These are phyloP conservation scores for Gossypium anomalum DNA, from an alignment of 345 rosid species.

Conservation along the genomic window DNA sequence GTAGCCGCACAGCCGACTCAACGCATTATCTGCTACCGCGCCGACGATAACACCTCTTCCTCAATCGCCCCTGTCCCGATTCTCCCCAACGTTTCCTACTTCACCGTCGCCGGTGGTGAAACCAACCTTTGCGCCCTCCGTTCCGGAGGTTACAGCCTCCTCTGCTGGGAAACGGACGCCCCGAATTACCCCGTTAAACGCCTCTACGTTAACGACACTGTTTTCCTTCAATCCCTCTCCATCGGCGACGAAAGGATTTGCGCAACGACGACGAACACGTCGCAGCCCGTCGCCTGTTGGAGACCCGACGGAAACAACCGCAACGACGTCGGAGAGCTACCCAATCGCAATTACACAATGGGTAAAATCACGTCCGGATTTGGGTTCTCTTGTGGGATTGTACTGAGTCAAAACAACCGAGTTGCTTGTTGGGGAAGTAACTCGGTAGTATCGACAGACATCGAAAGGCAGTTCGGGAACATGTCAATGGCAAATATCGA, in stretches of 20 bases:
- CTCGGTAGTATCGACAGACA: constrained; percentile 3
- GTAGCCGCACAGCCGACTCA: constrained; percentile 30
- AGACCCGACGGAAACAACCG: constrained; percentile 17
- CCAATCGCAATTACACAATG: constrained; percentile 17
- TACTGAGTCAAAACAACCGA: constrained; percentile 8
- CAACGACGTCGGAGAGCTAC: constrained; percentile 2
- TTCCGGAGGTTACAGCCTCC: constrained; percentile 39
- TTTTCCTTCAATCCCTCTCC: constrained; percentile 30
- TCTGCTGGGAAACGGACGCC: constrained; percentile 46
- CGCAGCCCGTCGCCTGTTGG: constrained; percentile 39
- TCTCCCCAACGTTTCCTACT: constrained; percentile 45
- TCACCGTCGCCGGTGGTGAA: constrained; percentile 45
- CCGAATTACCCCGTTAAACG: constrained; percentile 26
- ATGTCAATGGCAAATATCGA: constrained; percentile 45
- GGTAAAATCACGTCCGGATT: constrained; percentile 46
- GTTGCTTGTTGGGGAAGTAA: constrained; percentile 50
- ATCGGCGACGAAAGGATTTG: constrained; percentile 55
- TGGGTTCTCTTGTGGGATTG: constrained; percentile 56
- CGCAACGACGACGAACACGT: constrained; percentile 26
- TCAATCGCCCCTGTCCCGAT: constrained; percentile 9
- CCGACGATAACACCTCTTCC: not conserved
- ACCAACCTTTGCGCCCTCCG: constrained; percentile 48
- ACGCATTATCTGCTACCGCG: constrained; percentile 37
- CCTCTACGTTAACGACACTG: constrained; percentile 36
- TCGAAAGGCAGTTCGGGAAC: constrained; percentile 38